These are phyloP conservation scores for Ogataea salicorniae DNA, from an alignment of 805 yeast species.

Conservation along the genomic window DNA sequence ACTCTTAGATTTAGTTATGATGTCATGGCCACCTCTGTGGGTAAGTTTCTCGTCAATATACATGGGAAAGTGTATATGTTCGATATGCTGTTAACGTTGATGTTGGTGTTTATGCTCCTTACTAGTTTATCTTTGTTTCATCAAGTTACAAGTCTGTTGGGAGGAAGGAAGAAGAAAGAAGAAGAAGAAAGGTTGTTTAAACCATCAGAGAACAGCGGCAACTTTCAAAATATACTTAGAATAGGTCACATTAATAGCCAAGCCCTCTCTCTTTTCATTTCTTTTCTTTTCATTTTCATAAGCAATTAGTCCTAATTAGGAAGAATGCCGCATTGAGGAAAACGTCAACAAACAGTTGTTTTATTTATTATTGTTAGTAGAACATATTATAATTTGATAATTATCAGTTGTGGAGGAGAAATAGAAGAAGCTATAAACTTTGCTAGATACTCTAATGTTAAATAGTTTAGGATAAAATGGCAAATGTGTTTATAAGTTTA, in stretches of 20 bases:
- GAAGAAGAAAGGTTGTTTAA: background rate
- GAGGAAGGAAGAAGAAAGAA: background rate
- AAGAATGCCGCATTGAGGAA: background rate
- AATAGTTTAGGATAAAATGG: no score
- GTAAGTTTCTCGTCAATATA: conserved; percentile 4
- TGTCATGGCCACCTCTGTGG: background rate
- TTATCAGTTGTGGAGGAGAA: no score
- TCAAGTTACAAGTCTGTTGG: no score
- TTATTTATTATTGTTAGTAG: no score
- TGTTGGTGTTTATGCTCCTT: no score
- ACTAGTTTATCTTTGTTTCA: no score
- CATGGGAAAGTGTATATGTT: background rate
- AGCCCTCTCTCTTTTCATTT: background rate
- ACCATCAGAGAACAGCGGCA: background rate
- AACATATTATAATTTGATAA: no score
- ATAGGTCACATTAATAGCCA: background rate
- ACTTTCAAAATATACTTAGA: background rate
- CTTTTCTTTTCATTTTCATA: background rate
- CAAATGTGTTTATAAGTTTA: no score
- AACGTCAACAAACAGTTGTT: background rate
- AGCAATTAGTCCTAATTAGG: background rate
- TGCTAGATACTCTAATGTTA: no score
- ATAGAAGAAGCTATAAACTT: no score
- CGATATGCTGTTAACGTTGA: no score
- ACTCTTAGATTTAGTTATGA: background rate